These are phyloP conservation scores for Neopestalotiopsis clavispora DNA, from an alignment of 2,329 filamentous ascomycete species.

Conservation along the genomic window DNA sequence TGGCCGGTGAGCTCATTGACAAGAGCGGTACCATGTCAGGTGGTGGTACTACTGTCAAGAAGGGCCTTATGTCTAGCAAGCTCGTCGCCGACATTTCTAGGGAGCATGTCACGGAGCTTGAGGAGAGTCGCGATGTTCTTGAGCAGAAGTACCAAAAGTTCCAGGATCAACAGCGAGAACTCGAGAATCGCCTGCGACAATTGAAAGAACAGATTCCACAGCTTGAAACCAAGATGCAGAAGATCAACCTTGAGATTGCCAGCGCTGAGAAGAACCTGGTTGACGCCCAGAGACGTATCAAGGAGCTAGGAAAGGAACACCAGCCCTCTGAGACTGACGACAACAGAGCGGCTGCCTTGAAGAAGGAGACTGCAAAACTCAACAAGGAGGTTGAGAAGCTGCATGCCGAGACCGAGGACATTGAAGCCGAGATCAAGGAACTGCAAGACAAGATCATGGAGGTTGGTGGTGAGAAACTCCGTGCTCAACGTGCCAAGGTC, in stretches of 20 bases:
- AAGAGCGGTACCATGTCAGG: slow-evolving; percentile 99
- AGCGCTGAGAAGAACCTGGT: slow-evolving; percentile 83
- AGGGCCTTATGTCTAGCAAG: slow-evolving; percentile 96
- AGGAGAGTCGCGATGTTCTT: slow-evolving; percentile 82
- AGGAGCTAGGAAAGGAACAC: slow-evolving; percentile 82
- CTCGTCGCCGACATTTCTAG: slow-evolving; percentile 84
- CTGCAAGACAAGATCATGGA: slow-evolving; percentile 99
- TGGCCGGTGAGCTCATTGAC: slow-evolving; percentile 95
- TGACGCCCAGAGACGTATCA: slow-evolving; percentile 83
- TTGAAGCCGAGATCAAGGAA: slow-evolving; percentile 90
- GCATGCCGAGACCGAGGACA: slow-evolving; percentile 81
- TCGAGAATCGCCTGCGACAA: slow-evolving; percentile 74
- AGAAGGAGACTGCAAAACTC: slow-evolving; percentile 78
- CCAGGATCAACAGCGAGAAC: slow-evolving; percentile 80
- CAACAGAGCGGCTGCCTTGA: slow-evolving; percentile 70
- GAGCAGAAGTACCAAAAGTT: slow-evolving; percentile 85
- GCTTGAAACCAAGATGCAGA: slow-evolving; percentile 89
- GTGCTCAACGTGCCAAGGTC: slow-evolving; percentile 88
- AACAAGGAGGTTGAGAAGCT: slow-evolving; percentile 81
- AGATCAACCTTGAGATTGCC: slow-evolving; percentile 85
- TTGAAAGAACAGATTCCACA: slow-evolving; percentile 80
- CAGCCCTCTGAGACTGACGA: slow-evolving; percentile 83
- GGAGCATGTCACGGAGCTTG: slow-evolving; percentile 87
- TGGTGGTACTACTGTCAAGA: slow-evolving; percentile 88
- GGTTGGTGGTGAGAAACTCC: slow-evolving; percentile 90